Conservation (phyloP, 1,139 yeast genomes). For the Sugiyamaella neomexicana region DNA sequence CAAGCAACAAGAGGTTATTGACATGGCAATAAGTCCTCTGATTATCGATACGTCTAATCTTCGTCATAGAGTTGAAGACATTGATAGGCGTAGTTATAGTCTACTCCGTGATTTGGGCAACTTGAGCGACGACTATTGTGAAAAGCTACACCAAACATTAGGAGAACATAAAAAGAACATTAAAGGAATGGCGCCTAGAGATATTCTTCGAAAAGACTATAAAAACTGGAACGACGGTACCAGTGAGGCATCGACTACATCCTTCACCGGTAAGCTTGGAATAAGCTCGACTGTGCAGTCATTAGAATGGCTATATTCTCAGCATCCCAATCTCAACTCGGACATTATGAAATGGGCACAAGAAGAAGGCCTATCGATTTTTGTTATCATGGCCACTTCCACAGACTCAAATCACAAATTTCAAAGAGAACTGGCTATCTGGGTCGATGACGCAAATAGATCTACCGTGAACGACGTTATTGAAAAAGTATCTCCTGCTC, state of each 20-base stretch:
- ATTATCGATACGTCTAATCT: constrained; percentile 71
- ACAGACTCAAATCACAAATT: constrained; percentile 47
- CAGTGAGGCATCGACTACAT: constrained; percentile 32
- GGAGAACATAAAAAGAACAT: constrained; percentile 63
- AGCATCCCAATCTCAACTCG: constrained; percentile 42
- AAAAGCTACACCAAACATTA: constrained; percentile 45
- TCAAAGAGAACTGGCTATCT: constrained; percentile 56
- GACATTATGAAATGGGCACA: constrained; percentile 45
- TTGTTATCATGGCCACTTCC: constrained; percentile 65
- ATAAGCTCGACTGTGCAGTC: constrained; percentile 75
- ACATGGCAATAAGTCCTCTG: constrained; percentile 64
- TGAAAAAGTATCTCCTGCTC: constrained; percentile 15
- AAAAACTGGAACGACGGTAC: constrained; percentile 55
- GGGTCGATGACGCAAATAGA: constrained; percentile 33
- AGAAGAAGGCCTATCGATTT: constrained; percentile 51
- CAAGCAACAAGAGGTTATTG: constrained; percentile 43
- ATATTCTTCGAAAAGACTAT: constrained; percentile 77
- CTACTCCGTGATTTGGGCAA: constrained; percentile 36
- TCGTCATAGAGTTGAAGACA: constrained; percentile 55
- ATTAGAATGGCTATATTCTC: constrained; percentile 54
- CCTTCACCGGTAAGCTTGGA: constrained; percentile 50
- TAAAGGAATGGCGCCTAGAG: constrained; percentile 55
- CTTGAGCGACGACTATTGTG: constrained; percentile 14
- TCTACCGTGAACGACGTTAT: constrained; percentile 39
- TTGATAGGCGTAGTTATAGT: constrained; percentile 52